These are phyloP conservation scores for Cryphonectria naterciae DNA, from an alignment of 2,329 filamentous ascomycete genomes.

Conservation along the genomic window DNA sequence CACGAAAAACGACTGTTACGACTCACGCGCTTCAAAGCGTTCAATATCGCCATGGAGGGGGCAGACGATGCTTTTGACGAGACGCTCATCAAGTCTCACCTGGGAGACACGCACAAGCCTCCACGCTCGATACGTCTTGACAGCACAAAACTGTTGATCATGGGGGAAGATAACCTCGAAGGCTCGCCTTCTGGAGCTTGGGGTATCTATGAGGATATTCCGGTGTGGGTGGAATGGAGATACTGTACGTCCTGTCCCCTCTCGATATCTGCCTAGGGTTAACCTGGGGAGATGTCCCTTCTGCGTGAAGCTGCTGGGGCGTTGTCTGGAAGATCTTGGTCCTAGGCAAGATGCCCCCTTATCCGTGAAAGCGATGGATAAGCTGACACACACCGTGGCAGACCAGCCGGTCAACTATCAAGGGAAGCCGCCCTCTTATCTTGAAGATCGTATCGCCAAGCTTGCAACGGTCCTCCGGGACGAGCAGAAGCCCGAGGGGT, in stretches of 20 bases:
- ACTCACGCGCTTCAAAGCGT: constrained; percentile 20
- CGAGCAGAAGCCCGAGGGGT: constrained; percentile 19
- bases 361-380: not conserved
- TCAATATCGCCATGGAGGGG: constrained; percentile 9
- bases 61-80: constrained; percentile 1
- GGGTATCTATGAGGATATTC: constrained; percentile 9
- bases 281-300: not conserved
- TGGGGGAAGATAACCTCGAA: not conserved
- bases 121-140: constrained; percentile 8
- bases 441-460: constrained; percentile 16
- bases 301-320: not conserved
- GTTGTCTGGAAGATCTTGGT: not conserved
- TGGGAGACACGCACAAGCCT: constrained; percentile 6
- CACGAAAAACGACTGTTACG: constrained; percentile 4
- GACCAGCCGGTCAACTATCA: constrained; percentile 16
- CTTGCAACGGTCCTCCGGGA: constrained; percentile 18
- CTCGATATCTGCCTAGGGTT: not conserved
- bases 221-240: constrained; percentile 22
- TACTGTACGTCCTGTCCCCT: constrained; percentile 15
- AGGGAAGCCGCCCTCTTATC: constrained; percentile 1
- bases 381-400: constrained; percentile 5
- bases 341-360: not conserved
- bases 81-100: not conserved
- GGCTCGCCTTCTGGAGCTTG: constrained; percentile 3
- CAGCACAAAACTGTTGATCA: not conserved